These are phyloP conservation scores for Miscanthus lutarioriparius DNA, from an alignment of 176 grass and related monocot species.

Conservation along the genomic window DNA sequence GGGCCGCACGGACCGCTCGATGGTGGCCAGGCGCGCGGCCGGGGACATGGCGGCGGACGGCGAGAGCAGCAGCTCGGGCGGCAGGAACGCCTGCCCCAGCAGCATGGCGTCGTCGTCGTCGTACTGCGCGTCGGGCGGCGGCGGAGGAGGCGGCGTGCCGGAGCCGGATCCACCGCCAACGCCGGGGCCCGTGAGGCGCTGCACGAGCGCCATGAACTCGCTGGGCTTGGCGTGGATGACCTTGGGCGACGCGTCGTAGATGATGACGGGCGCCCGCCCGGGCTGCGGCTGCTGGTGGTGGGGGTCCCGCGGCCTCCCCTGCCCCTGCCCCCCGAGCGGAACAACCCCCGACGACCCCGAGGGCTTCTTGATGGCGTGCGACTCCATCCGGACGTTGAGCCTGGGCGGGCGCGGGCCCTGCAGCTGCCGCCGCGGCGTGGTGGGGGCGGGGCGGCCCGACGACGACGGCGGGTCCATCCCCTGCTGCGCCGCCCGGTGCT, in stretches of 20 bases:
- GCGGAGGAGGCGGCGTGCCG: not conserved
- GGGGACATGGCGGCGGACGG: constrained; percentile 71
- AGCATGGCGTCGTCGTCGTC: not conserved
- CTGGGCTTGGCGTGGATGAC: constrained; percentile 76
- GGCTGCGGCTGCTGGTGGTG: not conserved
- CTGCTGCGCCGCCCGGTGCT: not conserved
- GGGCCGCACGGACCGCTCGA: constrained; percentile 60
- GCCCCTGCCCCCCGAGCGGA: not conserved
- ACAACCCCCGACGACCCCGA: not conserved
- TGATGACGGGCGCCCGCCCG: constrained; percentile 63
- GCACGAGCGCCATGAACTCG: constrained; percentile 97
- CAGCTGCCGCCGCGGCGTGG: constrained; percentile 58
- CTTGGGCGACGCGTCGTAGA: constrained; percentile 96
- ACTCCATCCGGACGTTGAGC: constrained; percentile 71
- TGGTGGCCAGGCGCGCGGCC: constrained; percentile 73
- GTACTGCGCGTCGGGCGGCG: not conserved
- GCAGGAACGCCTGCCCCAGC: constrained; percentile 22
- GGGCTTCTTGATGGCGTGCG: constrained; percentile 87
- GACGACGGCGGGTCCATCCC: constrained; percentile 46
- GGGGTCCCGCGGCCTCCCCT: not conserved
- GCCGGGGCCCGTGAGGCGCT: constrained; percentile 66
- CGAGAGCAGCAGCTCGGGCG: constrained; percentile 46
- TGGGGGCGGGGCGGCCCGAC: constrained; percentile 11
- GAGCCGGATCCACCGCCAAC: not conserved
- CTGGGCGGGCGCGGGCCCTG: constrained; percentile 74